These are phyloP conservation scores for Trichophyton mentagrophytes DNA, from an alignment of 2,329 filamentous ascomycete species.

Conservation along the genomic window DNA sequence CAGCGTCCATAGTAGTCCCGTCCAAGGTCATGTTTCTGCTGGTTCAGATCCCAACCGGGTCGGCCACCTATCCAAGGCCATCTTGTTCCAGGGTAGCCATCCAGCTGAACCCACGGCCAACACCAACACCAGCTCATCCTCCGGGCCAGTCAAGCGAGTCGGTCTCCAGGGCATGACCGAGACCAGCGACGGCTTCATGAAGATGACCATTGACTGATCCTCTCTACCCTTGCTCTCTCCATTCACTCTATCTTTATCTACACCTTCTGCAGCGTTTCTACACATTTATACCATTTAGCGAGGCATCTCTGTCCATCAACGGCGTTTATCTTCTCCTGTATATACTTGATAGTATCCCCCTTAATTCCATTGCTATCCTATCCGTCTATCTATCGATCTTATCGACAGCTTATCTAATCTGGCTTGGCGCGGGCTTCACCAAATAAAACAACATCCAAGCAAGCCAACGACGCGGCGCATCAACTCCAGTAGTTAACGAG, in stretches of 20 bases:
- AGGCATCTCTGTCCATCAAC: not conserved
- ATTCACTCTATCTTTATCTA: not conserved
- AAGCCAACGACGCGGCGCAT: not conserved
- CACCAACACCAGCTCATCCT: slow-evolving; percentile 31
- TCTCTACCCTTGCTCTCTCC: no score
- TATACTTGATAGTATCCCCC: not conserved
- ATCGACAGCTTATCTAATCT: not conserved
- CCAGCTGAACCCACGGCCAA: slow-evolving; percentile 19
- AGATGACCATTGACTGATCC: slow-evolving; percentile 84
- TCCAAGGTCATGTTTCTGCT: slow-evolving; percentile 6
- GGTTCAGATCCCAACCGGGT: slow-evolving; percentile 29
- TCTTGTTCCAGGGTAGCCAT: not conserved
- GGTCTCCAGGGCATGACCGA: slow-evolving; percentile 89
- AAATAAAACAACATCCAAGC: not conserved
- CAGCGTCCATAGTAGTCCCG: slow-evolving; percentile 77
- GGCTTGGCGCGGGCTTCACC: not conserved
- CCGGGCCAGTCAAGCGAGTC: slow-evolving; percentile 47
- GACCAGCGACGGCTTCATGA: slow-evolving; percentile 89
- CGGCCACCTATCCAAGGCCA: slow-evolving; percentile 21
- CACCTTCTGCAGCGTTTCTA: not conserved
- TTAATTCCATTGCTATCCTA: not conserved
- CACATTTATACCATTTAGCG: not conserved
- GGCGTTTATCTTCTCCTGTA: not conserved
- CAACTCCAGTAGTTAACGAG: not conserved
- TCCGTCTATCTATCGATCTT: not conserved